Conservation (phyloP, 2,329 filamentous ascomycete species). For the Monosporascus sp. region DNA sequence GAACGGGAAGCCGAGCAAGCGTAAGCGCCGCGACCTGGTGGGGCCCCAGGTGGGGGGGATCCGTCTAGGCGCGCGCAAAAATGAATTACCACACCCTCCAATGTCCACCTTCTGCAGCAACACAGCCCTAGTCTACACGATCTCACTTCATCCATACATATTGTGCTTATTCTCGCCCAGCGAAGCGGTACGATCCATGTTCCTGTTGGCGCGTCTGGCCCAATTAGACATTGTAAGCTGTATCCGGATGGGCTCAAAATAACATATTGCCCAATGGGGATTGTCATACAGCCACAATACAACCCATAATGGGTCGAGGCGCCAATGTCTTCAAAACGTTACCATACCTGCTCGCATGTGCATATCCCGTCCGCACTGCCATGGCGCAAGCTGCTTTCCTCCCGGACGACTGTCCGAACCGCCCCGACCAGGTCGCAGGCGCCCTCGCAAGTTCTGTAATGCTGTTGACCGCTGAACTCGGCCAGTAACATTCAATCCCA, state of each 20-base stretch:
- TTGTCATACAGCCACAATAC: not conserved
- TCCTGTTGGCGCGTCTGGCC: not conserved
- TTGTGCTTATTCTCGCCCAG: not conserved
- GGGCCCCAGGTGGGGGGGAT: not conserved
- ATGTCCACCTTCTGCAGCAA: constrained; percentile 2
- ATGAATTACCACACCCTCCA: constrained; percentile 8
- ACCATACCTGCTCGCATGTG: not conserved
- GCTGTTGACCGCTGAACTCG: not conserved
- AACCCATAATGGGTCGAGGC: not conserved
- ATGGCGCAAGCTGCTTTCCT: not conserved
- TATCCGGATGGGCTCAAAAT: not conserved
- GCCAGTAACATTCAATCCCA: not conserved
- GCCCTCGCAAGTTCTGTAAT: not conserved
- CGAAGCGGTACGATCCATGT: not conserved
- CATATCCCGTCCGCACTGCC: not conserved
- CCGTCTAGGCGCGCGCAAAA: constrained; percentile 17
- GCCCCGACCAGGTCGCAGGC: not conserved
- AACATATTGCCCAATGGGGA: not conserved
- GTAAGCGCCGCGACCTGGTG: not conserved
- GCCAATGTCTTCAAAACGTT: not conserved
- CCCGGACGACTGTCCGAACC: not conserved
- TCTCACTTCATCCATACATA: constrained; percentile 1
- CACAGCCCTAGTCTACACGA: not conserved
- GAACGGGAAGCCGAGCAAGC: not conserved
- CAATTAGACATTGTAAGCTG: not conserved